phyloP scores from a whole-genome alignment of 441 rosid genomes.

The Populus hybrid region DNA sequence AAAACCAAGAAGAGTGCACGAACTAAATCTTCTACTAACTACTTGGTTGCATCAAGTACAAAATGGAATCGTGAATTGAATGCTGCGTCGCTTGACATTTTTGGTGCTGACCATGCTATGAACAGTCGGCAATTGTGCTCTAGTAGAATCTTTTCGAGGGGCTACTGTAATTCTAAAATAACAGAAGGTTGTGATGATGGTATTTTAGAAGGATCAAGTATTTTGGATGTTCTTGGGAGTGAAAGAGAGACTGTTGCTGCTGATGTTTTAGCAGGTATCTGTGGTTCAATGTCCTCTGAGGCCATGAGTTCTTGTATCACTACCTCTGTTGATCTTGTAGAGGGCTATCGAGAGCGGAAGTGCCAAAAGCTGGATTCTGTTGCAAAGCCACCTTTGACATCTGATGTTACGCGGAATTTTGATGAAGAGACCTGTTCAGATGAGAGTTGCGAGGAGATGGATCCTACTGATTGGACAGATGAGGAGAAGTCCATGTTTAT shows the following conservation, averaged over 20 bases:
- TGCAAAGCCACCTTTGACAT: conserved; percentile 44
- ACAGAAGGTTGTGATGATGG: conserved; percentile 35
- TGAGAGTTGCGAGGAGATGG: conserved; percentile 88
- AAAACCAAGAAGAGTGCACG: conserved; percentile 74
- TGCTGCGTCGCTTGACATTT: conserved; percentile 71
- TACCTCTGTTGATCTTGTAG: conserved; percentile 60
- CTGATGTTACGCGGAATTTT: conserved; percentile 58
- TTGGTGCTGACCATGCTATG: conserved; percentile 49
- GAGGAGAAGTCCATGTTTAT: conserved; percentile 77
- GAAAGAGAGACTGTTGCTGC: conserved; percentile 80
- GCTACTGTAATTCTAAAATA: conserved; percentile 43
- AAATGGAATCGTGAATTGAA: conserved; percentile 70
- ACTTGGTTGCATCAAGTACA: conserved; percentile 64
- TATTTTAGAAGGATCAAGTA: conserved; percentile 48
- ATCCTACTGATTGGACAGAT: conserved; percentile 87
- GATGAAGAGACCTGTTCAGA: conserved; percentile 91
- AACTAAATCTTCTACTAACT: conserved; percentile 54
- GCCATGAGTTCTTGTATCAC: conserved; percentile 84
- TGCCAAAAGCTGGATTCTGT: conserved; percentile 46
- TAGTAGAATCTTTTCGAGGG: conserved; percentile 44
- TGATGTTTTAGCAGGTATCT: conserved; percentile 44
- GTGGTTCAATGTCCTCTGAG: conserved; percentile 79
- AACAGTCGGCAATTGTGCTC: conserved; percentile 36
- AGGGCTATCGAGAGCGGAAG: conserved; percentile 47
- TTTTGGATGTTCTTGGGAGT: conserved; percentile 43